A percentile compares a stretch with the other conserved stretches of the same genome.
Conservation (phyloP, 2,329 filamentous ascomycete species). For the Plenodomus biglobosus region DNA sequence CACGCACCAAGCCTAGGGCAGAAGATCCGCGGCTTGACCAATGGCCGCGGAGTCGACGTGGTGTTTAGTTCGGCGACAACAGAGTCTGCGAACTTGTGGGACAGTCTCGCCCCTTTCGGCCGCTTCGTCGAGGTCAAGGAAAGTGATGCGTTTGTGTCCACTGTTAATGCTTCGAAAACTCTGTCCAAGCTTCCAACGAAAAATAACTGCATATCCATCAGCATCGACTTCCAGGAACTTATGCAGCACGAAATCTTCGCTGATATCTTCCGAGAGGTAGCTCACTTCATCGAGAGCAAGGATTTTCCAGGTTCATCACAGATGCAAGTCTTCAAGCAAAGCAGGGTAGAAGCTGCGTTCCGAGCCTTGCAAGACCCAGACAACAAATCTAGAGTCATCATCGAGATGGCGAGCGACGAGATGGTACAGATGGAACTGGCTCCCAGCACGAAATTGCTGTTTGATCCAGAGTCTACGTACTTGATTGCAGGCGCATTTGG, state of each 20-base stretch:
- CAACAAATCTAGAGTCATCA: conserved; percentile 5
- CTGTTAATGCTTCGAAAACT: conserved; percentile 3
- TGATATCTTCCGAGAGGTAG: conserved; percentile 1
- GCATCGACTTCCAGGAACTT: conserved; percentile 8
- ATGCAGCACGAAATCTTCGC: background rate
- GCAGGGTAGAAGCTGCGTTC: conserved; percentile 17
- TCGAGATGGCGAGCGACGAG: conserved; percentile 10
- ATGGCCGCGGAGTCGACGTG: conserved; percentile 36
- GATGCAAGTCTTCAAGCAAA: conserved; percentile 11
- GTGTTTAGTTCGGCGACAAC: conserved; percentile 35
- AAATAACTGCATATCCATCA: conserved; percentile 5
- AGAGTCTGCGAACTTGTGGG: conserved; percentile 21
- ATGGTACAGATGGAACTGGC: conserved; percentile 8
- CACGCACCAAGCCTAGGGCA: conserved; percentile 6
- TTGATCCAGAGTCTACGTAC: conserved; percentile 21
- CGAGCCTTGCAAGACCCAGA: conserved; percentile 14
- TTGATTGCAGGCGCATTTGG: conserved; percentile 28
- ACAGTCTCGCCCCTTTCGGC: conserved; percentile 35
- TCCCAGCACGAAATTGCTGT: conserved; percentile 1
- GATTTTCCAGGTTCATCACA: background rate
- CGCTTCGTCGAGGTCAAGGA: conserved; percentile 29
- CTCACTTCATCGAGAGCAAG: background rate
- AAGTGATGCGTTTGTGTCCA: conserved; percentile 3
- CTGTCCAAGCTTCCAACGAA: background rate
- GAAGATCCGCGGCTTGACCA: conserved; percentile 13